A percentile compares a stretch with the other conserved stretches of the same genome.
These are phyloP conservation scores for Serendipita sp. DNA, from an alignment of 768 basidiomycete species.

Conservation along the genomic window DNA sequence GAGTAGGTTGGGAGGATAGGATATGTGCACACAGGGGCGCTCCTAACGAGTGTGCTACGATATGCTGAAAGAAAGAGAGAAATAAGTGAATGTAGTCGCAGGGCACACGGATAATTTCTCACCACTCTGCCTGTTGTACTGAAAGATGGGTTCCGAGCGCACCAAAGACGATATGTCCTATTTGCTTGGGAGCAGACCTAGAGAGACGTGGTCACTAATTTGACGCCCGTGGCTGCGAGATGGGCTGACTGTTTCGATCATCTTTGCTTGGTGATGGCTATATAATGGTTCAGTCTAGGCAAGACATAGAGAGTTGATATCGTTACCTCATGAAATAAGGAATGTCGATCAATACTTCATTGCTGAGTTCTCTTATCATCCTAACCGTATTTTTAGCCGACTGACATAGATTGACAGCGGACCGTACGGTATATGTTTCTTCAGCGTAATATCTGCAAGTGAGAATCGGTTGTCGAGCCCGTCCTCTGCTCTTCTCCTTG, in stretches of 20 bases:
- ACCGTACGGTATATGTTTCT: conserved; percentile 26
- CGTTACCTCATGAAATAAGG: conserved; percentile 27
- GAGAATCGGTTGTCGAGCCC: conserved; percentile 29
- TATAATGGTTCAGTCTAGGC: background rate
- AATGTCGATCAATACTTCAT: conserved; percentile 27
- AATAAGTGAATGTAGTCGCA: background rate
- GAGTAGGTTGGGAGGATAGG: conserved; percentile 27
- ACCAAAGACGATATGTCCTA: conserved; percentile 27
- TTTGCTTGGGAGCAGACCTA: conserved; percentile 26
- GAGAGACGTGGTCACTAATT: background rate
- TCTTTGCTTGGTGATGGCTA: conserved; percentile 24
- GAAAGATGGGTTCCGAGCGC: conserved; percentile 27
- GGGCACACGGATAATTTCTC: background rate
- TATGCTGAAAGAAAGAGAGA: conserved; percentile 16
- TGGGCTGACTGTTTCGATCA: conserved; percentile 26
- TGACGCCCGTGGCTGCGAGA: background rate
- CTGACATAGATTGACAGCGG: background rate
- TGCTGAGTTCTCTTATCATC: conserved; percentile 26
- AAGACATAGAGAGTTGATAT: background rate
- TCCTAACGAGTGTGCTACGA: conserved; percentile 30
- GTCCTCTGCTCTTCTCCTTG: conserved; percentile 24
- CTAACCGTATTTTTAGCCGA: background rate
- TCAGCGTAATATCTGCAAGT: conserved; percentile 27
- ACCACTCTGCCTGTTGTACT: conserved; percentile 23
- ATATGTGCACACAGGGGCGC: conserved; percentile 27